These are phyloP conservation scores for Agroathelia rolfsii DNA, from an alignment of 1,284 basidiomycete genomes.

Conservation along the genomic window DNA sequence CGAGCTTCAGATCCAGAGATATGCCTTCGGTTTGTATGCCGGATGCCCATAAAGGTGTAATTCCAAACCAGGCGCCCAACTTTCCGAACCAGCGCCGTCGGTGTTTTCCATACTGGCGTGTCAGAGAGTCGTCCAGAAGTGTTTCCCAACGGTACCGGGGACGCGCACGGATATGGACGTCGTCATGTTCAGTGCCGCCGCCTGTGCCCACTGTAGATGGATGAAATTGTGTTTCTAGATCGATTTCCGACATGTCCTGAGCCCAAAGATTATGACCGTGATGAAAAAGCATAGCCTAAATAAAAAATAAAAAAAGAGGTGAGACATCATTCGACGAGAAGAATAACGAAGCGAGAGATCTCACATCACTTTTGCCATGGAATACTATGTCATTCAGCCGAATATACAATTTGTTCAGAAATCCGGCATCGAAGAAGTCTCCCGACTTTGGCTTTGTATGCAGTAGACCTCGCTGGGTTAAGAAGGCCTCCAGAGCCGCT, in stretches of 20 bases:
- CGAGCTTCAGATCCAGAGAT: slow-evolving; percentile 45
- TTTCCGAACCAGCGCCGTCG: slow-evolving; percentile 37
- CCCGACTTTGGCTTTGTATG: slow-evolving; percentile 34
- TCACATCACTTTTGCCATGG: slow-evolving; percentile 38
- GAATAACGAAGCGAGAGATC: slow-evolving; percentile 12
- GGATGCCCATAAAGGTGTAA: slow-evolving; percentile 51
- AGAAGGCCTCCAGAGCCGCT: slow-evolving; percentile 52
- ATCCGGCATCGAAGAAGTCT: slow-evolving; percentile 57
- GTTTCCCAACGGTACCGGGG: slow-evolving; percentile 63
- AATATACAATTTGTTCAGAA: slow-evolving; percentile 69
- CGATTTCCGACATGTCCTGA: slow-evolving; percentile 52
- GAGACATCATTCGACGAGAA: slow-evolving; percentile 10
- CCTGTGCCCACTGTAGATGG: slow-evolving; percentile 55
- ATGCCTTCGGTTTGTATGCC: slow-evolving; percentile 42
- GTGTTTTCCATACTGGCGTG: slow-evolving; percentile 24
- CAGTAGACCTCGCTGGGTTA: slow-evolving; percentile 52
- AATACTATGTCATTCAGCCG: slow-evolving; percentile 70
- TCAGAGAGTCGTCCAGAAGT: slow-evolving; percentile 51
- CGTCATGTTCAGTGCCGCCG: slow-evolving; percentile 65
- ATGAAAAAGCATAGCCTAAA: slow-evolving; percentile 52
- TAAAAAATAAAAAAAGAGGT: slow-evolving; percentile 8
- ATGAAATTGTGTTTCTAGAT: slow-evolving; percentile 38
- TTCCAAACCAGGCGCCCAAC: slow-evolving; percentile 55
- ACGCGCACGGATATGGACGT: slow-evolving; percentile 45
- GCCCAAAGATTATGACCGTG: slow-evolving; percentile 41